A percentile compares a stretch with the other conserved stretches of the same genome.
Conservation (phyloP, 176 grass and related monocot genomes). For the Poa pratensis region DNA sequence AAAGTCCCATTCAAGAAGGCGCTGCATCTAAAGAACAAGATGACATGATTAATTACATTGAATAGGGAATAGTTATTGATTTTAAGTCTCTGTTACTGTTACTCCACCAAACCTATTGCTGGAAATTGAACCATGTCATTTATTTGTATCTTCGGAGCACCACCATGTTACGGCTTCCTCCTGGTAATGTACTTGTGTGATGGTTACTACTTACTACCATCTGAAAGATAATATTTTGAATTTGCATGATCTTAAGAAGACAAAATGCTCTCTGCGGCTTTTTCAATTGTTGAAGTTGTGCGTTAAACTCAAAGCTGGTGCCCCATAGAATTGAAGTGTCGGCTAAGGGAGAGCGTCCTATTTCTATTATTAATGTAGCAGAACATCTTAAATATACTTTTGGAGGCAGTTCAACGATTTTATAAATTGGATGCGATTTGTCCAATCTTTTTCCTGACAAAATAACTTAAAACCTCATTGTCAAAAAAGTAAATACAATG, state of each 20-base stretch:
- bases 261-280: neutral
- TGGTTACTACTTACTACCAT: neutral
- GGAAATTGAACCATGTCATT: neutral
- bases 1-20: neutral
- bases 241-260: neutral
- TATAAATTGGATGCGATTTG: neutral
- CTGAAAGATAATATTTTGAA: neutral
- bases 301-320: neutral
- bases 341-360: neutral
- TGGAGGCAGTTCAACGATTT: neutral
- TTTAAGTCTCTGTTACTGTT: neutral
- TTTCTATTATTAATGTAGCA: neutral
- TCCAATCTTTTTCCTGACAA: neutral
- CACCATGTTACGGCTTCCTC: neutral
- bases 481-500: neutral
- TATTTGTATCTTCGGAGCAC: neutral
- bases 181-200: neutral
- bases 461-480: neutral
- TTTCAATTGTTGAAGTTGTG: neutral
- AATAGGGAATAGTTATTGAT: neutral
- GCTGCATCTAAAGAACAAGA: neutral
- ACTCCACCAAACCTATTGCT: neutral
- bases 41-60: neutral
- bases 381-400: neutral
- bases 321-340: neutral